A percentile compares a stretch with the other conserved stretches of the same genome.
These are phyloP conservation scores for Berberis vulgaris DNA, from an alignment of 164 flowering plant species.

Conservation along the genomic window DNA sequence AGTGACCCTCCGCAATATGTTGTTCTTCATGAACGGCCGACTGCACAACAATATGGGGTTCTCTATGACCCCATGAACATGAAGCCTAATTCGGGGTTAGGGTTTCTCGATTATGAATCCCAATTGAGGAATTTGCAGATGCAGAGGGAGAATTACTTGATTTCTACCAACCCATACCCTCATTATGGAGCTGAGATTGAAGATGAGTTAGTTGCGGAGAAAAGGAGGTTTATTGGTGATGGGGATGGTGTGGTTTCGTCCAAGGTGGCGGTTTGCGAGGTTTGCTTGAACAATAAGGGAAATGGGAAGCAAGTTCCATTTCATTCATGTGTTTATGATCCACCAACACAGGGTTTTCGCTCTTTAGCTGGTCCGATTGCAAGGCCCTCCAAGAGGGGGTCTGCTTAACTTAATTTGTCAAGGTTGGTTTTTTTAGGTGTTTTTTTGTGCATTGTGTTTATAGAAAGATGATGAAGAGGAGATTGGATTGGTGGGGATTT, in stretches of 20 bases:
- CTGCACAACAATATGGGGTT: too few relatives aligned
- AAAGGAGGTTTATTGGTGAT: too few relatives aligned
- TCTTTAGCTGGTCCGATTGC: slow-evolving; percentile 45
- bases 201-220: too few relatives aligned
- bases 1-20: slow-evolving; percentile 3
- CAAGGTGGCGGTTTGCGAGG: too few relatives aligned
- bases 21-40: background rate
- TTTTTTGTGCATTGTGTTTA: background rate
- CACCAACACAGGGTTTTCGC: slow-evolving; percentile 15
- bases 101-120: slow-evolving; percentile 9
- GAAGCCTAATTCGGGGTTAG: background rate
- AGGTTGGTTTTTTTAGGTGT: background rate
- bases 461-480: too few relatives aligned
- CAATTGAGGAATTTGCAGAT: slow-evolving; percentile 9
- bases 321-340: slow-evolving; percentile 43
- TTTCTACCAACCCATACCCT: slow-evolving; percentile 14
- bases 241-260: too few relatives aligned
- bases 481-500: too few relatives aligned
- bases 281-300: too few relatives aligned
- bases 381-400: slow-evolving; percentile 26
- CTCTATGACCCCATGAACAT: background rate
- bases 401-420: background rate
- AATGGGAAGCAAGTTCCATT: slow-evolving; percentile 19
- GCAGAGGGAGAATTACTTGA: slow-evolving; percentile 25
- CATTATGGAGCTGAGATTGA: background rate